Evolutionary conservation across 2,329 filamentous ascomycete species (phyloP), one percentile per base, ranked within the genome.

Genomic region (Myotisia sp.): DNA sequence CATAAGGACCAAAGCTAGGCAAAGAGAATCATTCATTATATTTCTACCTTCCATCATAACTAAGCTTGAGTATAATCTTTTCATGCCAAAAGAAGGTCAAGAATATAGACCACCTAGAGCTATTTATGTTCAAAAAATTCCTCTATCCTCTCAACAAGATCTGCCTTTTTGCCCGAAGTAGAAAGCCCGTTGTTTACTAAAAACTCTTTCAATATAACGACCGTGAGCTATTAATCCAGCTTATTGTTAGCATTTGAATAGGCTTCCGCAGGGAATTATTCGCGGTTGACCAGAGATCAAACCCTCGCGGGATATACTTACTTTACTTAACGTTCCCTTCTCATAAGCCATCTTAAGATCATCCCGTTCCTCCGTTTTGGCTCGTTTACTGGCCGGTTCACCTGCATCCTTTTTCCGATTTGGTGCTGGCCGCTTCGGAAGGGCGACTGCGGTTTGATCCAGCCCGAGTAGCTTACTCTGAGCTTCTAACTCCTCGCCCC

Each of bases 401-500:
- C 47, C 48, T 29, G 52, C 44, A 3, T 44, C 44, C 12, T 41
- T 47, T 34, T 47, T 42, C 40, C 39, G 38, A 24, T 33, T 43
- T 27, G 42, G 23, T 7, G 51, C 45, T 17, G 43, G 45, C 20
- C 71, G 56, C 47, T 74, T 74, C 13, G 58, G 56, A 14, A 64
- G 60, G 9, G 55, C 51, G 3, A 59, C 56, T 12, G 62, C 56
- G 5, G 65, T 53, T 7, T 58, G 55, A 8, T 54, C 51, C 7
- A 52, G 47, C 16, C 58, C 50, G 47, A 64, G 61, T 20, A 58
- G 50, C 7, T 58, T 54, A 44, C 64, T 67, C 37, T 76, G 72
- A 6, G 68, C 58, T 19, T 79, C 71, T 4, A 94, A 65, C 7
- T 70, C 66, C 22, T 71, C 63, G 3, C 80, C 76, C 76, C 86